phyloP scores from a whole-genome alignment of 352 stramenopile genomes.

The Thraustochytrium sp. region DNA sequence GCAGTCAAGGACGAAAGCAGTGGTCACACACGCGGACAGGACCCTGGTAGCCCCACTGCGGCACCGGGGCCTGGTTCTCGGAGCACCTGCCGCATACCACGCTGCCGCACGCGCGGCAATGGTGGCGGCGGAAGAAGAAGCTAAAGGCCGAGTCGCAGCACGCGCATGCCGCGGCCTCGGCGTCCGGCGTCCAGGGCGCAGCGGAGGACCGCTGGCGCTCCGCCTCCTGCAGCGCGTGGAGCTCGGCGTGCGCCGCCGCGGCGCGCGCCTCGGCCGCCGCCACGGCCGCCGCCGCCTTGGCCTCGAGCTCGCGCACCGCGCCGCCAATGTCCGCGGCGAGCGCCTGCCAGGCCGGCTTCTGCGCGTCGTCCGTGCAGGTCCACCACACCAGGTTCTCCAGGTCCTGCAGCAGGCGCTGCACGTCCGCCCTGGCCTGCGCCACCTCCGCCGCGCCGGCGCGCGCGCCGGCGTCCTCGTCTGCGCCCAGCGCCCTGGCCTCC shows the following conservation, averaged over 20 bases:
- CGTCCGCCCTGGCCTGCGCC: background rate
- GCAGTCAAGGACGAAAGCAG: no score
- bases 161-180: background rate
- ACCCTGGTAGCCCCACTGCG: constrained; percentile 4
- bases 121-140: constrained; percentile 46
- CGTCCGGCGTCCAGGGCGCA: background rate
- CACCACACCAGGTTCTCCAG: constrained; percentile 22
- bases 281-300: background rate
- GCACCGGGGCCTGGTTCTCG: background rate
- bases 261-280: background rate
- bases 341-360: background rate
- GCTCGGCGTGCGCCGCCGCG: background rate
- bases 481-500: no score
- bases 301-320: background rate
- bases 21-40: background rate
- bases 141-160: background rate
- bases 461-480: background rate
- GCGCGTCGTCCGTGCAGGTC: background rate
- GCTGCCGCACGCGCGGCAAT: constrained; percentile 49
- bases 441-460: background rate
- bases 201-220: background rate
- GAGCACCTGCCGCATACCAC: constrained; percentile 49
- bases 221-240: background rate
- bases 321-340: background rate
- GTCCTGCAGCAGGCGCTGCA: background rate